A percentile compares a stretch with the other conserved stretches of the same genome.
phyloP scores from a whole-genome alignment of 2,329 filamentous ascomycete genomes.

The Emydomyces testavorans region DNA sequence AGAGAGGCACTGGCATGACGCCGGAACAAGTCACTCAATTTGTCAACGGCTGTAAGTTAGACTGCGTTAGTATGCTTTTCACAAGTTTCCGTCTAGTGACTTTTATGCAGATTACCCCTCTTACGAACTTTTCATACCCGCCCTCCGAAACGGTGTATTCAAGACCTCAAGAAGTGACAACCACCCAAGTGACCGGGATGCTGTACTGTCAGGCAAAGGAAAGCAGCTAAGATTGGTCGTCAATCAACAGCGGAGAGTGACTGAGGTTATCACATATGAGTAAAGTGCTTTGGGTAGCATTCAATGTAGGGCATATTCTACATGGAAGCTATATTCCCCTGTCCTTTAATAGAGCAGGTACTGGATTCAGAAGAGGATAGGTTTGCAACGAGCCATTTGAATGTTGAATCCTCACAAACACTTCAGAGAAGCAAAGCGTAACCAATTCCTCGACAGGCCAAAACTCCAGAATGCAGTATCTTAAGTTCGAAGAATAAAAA shows the following conservation, averaged over 20 bases:
- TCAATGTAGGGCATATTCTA: not conserved
- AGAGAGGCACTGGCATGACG: slow-evolving; percentile 66
- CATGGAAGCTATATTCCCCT: not conserved
- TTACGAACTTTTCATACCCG: slow-evolving; percentile 57
- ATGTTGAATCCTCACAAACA: too few species aligned
- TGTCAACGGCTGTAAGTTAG: slow-evolving; percentile 50
- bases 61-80: too few species aligned
- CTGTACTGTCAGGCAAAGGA: slow-evolving; percentile 30
- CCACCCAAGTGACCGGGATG: not conserved
- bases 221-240: slow-evolving; percentile 53
- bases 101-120: slow-evolving; percentile 58
- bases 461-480: not conserved
- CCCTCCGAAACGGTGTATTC: slow-evolving; percentile 48
- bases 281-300: not conserved
- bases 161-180: slow-evolving; percentile 19
- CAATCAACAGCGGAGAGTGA: slow-evolving; percentile 48
- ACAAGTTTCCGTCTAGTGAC: too few species aligned
- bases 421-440: too few species aligned
- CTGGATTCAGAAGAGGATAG: too few species aligned
- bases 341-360: too few species aligned
- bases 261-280: slow-evolving; percentile 43
- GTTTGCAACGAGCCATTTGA: too few species aligned
- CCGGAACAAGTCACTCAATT: slow-evolving; percentile 68
- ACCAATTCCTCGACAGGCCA: too few species aligned
- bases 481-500: too few species aligned